Percentiles rank a stretch among this genome's conserved stretches.
Evolutionary conservation across 208 protist species (phyloP).

Genomic region (Wallacemonas rigidus): DNA sequence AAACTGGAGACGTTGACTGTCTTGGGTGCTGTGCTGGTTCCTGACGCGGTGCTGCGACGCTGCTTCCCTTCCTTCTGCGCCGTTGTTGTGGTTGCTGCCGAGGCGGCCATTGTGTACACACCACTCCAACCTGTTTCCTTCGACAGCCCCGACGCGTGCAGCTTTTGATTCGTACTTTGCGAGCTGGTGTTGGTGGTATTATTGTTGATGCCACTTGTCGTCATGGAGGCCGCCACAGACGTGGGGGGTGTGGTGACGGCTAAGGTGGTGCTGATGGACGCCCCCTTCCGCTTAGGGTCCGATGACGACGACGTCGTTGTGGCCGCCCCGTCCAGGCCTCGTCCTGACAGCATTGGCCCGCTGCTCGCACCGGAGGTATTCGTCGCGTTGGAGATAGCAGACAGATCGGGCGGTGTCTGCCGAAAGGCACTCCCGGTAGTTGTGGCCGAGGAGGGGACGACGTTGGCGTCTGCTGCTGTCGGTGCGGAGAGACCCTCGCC

Average conservation of each 20-base stretch:
- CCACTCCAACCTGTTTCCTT: neutral
- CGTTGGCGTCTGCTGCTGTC: neutral
- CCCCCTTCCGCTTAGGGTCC: neutral
- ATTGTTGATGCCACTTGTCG: neutral
- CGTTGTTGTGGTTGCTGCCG: neutral
- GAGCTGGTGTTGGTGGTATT: neutral
- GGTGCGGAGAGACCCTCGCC: neutral
- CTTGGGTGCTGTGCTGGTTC: neutral
- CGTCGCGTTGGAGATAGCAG: neutral
- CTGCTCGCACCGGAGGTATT: neutral
- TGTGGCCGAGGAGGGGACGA: neutral
- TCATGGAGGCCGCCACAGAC: neutral
- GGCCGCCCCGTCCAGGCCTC: neutral
- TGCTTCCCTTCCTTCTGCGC: neutral
- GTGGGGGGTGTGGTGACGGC: neutral
- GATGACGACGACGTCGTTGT: slow-evolving; percentile 1
- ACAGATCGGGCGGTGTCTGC: neutral
- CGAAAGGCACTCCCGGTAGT: neutral
- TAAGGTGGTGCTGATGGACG: slow-evolving; percentile 1
- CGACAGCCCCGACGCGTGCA: neutral
- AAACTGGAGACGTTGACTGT: slow-evolving; percentile 27
- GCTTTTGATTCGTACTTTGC: neutral
- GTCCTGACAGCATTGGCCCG: neutral
- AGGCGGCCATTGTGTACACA: neutral
- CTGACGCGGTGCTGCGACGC: neutral